Evolutionary conservation across 495 filamentous ascomycete species (phyloP), one percentile per base, ranked within the genome.

Genomic region (Podospora bellae-mahoneyi): DNA sequence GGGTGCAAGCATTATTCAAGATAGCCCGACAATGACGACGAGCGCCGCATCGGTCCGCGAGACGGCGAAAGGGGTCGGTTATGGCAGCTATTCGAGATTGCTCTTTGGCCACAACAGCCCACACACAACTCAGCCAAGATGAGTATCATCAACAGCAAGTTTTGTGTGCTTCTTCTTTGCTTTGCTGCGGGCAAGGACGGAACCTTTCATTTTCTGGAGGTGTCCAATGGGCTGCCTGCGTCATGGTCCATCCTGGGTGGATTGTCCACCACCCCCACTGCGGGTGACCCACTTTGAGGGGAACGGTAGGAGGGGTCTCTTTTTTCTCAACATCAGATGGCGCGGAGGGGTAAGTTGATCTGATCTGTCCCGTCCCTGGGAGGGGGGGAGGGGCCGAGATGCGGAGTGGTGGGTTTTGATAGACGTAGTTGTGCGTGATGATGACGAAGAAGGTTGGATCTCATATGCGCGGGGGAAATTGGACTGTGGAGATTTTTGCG

Each of bases 1-100:
- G 39, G 39, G 39, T 16, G 13, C 15, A 2, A 13, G 7, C 15
- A 16, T 48, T 48, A 13, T 48, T 48, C 39, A 48, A 18, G 39
- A 48, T 48, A 48, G 39, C 39, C 13, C 39, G 39, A 48, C 39
- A 16, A 48, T 48, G 39, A 48, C 39, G 39, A 48, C 39, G 55
- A 58, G 23, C 26, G n/a, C 55, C 55, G 55, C 55, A 26, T 58
- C 55, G 55, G 55, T 19, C 55, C 55, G 55, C 55, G 39, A 16
- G 13, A 48, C 15, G 39, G 39, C 39, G 39, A 48, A 13, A 48
- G 1, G 7, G 15, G 39, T 48, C 39, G 39, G 39, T 13, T 6
- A 32, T 32, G 30, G 30, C 4, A 4, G 3, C 30, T 4, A 32
- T 32, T 48, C 39, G 39, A 48, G 2, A 48, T 48, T 48, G 30